Base-by-base conservation (phyloP, 192 early-diverging fungal genomes). In the Backusella macrospora region DNA sequence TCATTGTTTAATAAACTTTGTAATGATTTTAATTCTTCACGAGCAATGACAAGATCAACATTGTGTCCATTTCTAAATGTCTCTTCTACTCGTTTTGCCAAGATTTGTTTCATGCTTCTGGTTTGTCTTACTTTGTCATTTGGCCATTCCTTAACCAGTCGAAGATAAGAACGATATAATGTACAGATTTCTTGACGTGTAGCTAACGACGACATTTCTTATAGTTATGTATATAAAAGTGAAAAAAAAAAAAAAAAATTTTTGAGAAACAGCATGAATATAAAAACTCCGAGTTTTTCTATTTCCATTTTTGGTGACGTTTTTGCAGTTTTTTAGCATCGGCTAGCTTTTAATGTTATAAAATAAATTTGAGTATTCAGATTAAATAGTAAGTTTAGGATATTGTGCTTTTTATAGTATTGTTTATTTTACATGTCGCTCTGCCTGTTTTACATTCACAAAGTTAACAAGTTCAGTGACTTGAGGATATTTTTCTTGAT, bases 61-160 rank as follows among this genome's bases (percentile, higher is more conserved):
- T 71, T 46, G 3, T 73, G 70, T 52, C 65, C 64, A 26, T 73
- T 42, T 43, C 82, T 78, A 65, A 88, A 88, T 1, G 77, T 71
- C 52, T 86, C 83, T 62, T 78, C 81, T 16, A 89, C 82, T 59
- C 83, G 81, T 55, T 72, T 78, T n/a, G 79, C 62, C n/a, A 93
- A 76, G 16, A 86, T 83, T 13, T 82, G 82, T 71, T 89, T 92
- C 84, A 91, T 86, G 73, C 89, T 86, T 67, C 90, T 86, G 21
- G 85, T 88, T 29, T 90, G 92, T 16, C 92, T 84, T 38, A 93
- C 84, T 73, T 85, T 81, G 76, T 93, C 92, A 13, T 79, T 77
- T 8, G 92, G 92, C 90, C 92, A 93, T 13, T 79, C 76, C 14
- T 82, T 68, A 42, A 90, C 84, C 8, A 88, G 75, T 9, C 87